Base-by-base conservation (phyloP, 345 rosid species). In the Jatropha curcas region DNA sequence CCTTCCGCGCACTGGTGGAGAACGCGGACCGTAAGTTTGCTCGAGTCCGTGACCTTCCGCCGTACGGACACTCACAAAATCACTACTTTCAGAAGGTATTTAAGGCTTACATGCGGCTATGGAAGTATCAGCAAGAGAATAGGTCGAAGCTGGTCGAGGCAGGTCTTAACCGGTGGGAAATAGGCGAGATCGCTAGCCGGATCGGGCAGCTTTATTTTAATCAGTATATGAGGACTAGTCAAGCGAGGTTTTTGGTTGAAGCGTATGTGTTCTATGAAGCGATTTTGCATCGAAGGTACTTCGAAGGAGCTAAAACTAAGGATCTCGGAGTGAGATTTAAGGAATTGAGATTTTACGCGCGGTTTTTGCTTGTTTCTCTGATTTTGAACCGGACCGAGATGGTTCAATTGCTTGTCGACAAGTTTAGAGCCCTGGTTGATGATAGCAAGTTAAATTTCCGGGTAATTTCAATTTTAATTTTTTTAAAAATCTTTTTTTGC, bases 101-200 rank as follows among this genome's bases (percentile, higher is more conserved):
- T 87, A 93, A 90, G 78, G 93, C 99, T 20, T 91, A 96, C 73
- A 91, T 89, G 98, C 85, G 92, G 46, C 84, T 96, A 2, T 96
- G 99, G 99, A 96, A 85, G 87, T 93, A 81, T 84, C 99, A 96
- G 89, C 99, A 93, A 59, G 90, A 84, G 30, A 79, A 93, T 82
- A 80, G 99, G 77, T 17, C 87, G 2, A 81, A 74, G 78, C 94
- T 96, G 30, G 88, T 96, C 4, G 85, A 79, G 6, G 76, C 92
- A n/a, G 99, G 99, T 27, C 78, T 93, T 66, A 86, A 88, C 78
- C 92, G 99, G 16, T 95, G 97, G 97, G 99, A 95, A 80, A 93
- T 95, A 68, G 99, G 99, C 35, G 97, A 95, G 90, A 91, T 95
- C 88, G 99, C 99, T 14, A 87, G 98, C 81, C 94, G 99, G 80